These are phyloP conservation scores for Ogataea paradorogensis DNA, from an alignment of 805 yeast genomes.

Conservation along the genomic window DNA sequence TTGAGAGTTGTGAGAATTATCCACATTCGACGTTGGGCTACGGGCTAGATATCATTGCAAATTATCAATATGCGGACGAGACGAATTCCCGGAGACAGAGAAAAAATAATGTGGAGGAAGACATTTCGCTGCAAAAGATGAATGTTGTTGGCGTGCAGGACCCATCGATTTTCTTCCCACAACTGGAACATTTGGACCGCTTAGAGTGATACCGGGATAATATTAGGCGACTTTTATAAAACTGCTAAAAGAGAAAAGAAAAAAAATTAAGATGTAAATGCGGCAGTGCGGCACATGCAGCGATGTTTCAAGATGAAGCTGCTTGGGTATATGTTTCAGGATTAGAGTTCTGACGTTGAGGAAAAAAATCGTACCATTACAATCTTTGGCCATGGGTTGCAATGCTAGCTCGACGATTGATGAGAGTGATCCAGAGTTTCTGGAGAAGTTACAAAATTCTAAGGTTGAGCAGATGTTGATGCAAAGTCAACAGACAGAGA, in stretches of 20 bases:
- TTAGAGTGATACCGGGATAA: constrained; percentile 8
- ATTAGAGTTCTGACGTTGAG: neutral
- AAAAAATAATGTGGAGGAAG: neutral
- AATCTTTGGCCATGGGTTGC: constrained; percentile 59
- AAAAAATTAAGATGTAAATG: neutral
- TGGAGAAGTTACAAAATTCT: constrained; percentile 40
- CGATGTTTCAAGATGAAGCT: constrained; percentile 4
- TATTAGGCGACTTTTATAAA: neutral
- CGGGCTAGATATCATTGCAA: constrained; percentile 20
- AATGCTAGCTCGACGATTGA: constrained; percentile 47
- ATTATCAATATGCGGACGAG: constrained; percentile 18
- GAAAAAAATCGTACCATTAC: neutral
- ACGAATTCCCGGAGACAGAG: constrained; percentile 6
- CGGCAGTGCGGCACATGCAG: constrained; percentile 10
- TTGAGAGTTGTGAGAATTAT: constrained; percentile 15
- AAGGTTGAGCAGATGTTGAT: constrained; percentile 56
- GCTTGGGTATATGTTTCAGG: constrained; percentile 5
- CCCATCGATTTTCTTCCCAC: constrained; percentile 7
- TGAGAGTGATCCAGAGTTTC: constrained; percentile 49
- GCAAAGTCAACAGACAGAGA: constrained; percentile 49
- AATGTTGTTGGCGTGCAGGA: constrained; percentile 10
- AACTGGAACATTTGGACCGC: constrained; percentile 3
- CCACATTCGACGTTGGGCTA: constrained; percentile 15
- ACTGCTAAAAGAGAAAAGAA: neutral
- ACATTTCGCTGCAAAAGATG: constrained; percentile 3